A percentile compares a stretch with the other conserved stretches of the same genome.
Evolutionary conservation across 495 filamentous ascomycete species (phyloP).

Genomic region (Podospora australis): DNA sequence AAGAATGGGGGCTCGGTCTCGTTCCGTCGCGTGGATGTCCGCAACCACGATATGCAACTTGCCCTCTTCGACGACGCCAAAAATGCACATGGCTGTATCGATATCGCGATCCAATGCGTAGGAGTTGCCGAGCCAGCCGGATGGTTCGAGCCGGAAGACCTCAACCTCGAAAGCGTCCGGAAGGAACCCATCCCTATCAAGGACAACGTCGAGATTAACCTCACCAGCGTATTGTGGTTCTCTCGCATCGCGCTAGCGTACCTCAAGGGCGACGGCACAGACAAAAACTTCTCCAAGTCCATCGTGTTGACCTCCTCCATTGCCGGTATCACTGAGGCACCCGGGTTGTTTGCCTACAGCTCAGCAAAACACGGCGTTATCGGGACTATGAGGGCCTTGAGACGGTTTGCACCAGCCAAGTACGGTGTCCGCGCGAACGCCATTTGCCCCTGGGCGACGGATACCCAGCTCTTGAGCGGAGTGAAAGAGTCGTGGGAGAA

Average conservation of each 20-base stretch:
- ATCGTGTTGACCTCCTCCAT: constrained; percentile 19
- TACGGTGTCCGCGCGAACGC: constrained; percentile 45
- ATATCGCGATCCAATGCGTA: constrained; percentile 20
- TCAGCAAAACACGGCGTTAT: constrained; percentile 46
- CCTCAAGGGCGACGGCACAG: neutral
- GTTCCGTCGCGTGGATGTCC: constrained; percentile 18
- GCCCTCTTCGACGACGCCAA: constrained; percentile 20
- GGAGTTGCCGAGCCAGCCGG: constrained; percentile 15
- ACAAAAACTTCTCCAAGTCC: constrained; percentile 8
- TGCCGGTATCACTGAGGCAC: constrained; percentile 20
- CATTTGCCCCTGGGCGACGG: constrained; percentile 50
- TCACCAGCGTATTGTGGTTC: constrained; percentile 16
- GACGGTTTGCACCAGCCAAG: constrained; percentile 31
- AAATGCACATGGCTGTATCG: constrained; percentile 10
- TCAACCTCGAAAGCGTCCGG: constrained; percentile 14
- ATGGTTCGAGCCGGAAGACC: constrained; percentile 16
- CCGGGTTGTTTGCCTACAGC: constrained; percentile 37
- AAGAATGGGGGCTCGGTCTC: constrained; percentile 1
- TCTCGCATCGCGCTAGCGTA: constrained; percentile 16
- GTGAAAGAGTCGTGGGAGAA: constrained; percentile 38
- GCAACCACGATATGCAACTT: constrained; percentile 14
- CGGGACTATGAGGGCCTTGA: constrained; percentile 44
- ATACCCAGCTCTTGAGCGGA: constrained; percentile 37
- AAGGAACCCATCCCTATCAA: constrained; percentile 15
- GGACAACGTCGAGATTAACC: constrained; percentile 12